Evolutionary conservation across 2,329 filamentous ascomycete species (phyloP).

Genomic region (Cytospora leucostoma): DNA sequence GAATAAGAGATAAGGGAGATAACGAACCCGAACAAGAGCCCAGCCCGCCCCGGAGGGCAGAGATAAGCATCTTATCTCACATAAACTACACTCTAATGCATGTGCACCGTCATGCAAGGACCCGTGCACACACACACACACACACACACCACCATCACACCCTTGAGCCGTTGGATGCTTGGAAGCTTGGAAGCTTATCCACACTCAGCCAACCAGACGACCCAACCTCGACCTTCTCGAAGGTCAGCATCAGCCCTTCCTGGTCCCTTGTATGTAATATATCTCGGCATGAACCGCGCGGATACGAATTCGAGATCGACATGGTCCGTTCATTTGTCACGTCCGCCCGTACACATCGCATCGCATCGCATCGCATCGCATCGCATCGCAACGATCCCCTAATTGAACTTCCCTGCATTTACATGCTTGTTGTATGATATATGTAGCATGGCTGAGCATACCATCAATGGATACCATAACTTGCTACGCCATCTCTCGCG

Average conservation of each 20-base stretch:
- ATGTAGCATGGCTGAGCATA: too few species aligned
- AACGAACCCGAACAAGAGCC: slow-evolving; percentile 14
- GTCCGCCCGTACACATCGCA: not conserved
- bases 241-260: not conserved
- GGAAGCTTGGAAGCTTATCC: not conserved
- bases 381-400: too few species aligned
- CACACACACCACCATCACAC: not conserved
- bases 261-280: not conserved
- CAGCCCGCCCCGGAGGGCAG: not conserved
- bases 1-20: slow-evolving; percentile 22
- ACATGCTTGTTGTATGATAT: too few species aligned
- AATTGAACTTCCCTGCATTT: too few species aligned
- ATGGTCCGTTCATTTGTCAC: not conserved
- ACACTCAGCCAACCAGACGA: not conserved
- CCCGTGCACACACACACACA: not conserved
- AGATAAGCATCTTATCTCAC: not conserved
- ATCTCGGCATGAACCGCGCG: not conserved
- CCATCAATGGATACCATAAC: too few species aligned
- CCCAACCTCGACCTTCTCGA: not conserved
- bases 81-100: not conserved
- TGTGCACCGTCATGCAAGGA: slow-evolving; percentile 13
- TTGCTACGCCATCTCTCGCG: too few species aligned
- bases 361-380: too few species aligned
- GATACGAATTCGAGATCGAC: not conserved
- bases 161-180: not conserved